Conservation (phyloP, 192 early-diverging fungal species). For the Podochytrium sp. region DNA sequence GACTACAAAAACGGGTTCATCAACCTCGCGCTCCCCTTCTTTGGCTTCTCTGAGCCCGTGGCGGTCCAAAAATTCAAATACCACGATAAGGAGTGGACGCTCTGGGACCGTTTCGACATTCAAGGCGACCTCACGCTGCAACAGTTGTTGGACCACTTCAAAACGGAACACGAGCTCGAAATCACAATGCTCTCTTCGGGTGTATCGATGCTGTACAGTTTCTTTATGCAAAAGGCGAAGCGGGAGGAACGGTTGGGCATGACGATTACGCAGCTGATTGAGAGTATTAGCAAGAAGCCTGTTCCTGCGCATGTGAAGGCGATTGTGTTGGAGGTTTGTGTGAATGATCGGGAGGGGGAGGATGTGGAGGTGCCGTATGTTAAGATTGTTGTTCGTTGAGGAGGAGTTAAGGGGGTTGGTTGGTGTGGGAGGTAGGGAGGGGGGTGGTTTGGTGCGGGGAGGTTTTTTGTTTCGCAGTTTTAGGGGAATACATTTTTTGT, state of each 20-base stretch:
- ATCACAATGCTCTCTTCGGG: constrained; percentile 92
- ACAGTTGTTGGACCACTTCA: constrained; percentile 86
- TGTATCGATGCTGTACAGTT: constrained; percentile 90
- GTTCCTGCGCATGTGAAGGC: constrained; percentile 83
- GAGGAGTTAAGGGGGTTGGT: too few species aligned
- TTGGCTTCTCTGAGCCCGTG: constrained; percentile 99
- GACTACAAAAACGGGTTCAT: constrained; percentile 99
- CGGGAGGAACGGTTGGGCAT: constrained; percentile 76
- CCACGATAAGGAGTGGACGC: constrained; percentile 80
- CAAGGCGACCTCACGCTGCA: constrained; percentile 83
- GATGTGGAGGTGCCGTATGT: constrained; percentile 74
- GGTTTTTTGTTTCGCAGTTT: too few species aligned
- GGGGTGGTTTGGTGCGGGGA: too few species aligned
- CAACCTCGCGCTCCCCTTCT: constrained; percentile 97
- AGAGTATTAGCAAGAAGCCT: constrained; percentile 84
- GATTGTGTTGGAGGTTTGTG: constrained; percentile 86
- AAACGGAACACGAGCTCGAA: constrained; percentile 80
- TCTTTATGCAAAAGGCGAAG: constrained; percentile 89
- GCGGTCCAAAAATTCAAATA: constrained; percentile 87
- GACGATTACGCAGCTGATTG: constrained; percentile 81
- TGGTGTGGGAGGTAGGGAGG: too few species aligned
- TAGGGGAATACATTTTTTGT: too few species aligned
- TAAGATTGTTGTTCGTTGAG: constrained; percentile 40
- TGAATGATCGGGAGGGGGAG: constrained; percentile 84
- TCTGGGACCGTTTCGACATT: constrained; percentile 97